These are phyloP conservation scores for Symmetrospora coprosmae DNA, from an alignment of 768 basidiomycete species.

Conservation along the genomic window DNA sequence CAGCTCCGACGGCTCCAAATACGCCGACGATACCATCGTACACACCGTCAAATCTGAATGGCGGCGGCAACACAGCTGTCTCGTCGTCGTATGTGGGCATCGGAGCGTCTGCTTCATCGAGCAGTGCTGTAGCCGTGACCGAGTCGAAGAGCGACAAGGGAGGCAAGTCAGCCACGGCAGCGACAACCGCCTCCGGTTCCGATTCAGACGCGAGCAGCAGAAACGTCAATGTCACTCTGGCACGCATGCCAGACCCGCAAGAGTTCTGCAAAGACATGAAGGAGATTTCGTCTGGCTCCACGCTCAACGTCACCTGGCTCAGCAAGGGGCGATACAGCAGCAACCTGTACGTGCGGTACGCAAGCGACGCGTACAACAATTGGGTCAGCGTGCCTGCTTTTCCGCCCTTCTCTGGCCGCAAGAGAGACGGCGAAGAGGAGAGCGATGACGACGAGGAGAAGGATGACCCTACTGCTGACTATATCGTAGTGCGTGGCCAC, in stretches of 20 bases:
- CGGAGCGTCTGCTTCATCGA: no score
- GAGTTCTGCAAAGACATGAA: background rate
- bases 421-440: background rate
- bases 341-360: background rate
- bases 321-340: slow-evolving; percentile 12
- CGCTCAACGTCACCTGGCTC: slow-evolving; percentile 9
- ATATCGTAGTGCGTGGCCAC: background rate
- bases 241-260: slow-evolving; percentile 1
- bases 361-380: background rate
- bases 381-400: background rate
- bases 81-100: no score
- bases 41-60: no score
- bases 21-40: no score
- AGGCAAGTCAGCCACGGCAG: no score
- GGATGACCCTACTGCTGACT: background rate
- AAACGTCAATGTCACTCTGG: slow-evolving; percentile 14
- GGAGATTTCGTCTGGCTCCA: slow-evolving; percentile 3
- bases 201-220: no score
- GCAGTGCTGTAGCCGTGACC: no score
- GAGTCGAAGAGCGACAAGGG: no score
- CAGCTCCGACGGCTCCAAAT: no score
- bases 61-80: no score
- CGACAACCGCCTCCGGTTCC: no score
- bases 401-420: background rate
- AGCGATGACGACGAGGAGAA: background rate